phyloP scores from a whole-genome alignment of 2,329 filamentous ascomycete species.

The Cladophialophora yegresii region DNA sequence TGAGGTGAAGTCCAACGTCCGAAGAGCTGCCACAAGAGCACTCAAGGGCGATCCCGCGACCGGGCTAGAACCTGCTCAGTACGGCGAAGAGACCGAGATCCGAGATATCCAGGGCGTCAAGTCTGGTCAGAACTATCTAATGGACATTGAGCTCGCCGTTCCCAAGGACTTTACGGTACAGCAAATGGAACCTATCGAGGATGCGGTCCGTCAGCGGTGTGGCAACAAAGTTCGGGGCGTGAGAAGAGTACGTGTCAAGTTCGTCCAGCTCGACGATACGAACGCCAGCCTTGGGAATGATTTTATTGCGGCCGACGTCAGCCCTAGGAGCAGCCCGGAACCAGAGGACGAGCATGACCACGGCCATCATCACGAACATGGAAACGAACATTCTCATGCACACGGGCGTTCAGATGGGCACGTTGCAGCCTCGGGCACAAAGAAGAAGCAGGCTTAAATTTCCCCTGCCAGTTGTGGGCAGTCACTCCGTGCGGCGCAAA shows the following conservation, averaged over 20 bases:
- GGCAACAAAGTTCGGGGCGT: slow-evolving; percentile 80
- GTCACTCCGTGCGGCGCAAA: neutral
- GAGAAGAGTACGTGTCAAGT: slow-evolving; percentile 78
- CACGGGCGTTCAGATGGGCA: slow-evolving; percentile 22
- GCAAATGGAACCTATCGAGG: slow-evolving; percentile 69
- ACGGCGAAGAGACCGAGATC: slow-evolving; percentile 65
- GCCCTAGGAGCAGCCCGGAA: slow-evolving; percentile 60
- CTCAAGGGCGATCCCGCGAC: slow-evolving; percentile 49
- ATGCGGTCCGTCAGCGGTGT: slow-evolving; percentile 69
- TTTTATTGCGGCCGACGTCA: slow-evolving; percentile 69
- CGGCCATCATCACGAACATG: slow-evolving; percentile 40
- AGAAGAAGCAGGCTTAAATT: slow-evolving; percentile 23
- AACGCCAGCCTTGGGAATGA: slow-evolving; percentile 70
- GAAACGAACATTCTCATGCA: slow-evolving; percentile 18
- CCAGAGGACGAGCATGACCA: slow-evolving; percentile 57
- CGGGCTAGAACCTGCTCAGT: slow-evolving; percentile 45
- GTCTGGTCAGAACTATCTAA: slow-evolving; percentile 91
- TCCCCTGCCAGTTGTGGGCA: neutral
- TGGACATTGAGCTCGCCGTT: slow-evolving; percentile 84
- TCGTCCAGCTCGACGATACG: slow-evolving; percentile 68
- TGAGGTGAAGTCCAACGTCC: slow-evolving; percentile 74
- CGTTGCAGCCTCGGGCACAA: slow-evolving; percentile 14
- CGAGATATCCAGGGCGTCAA: slow-evolving; percentile 86
- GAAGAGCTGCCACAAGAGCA: slow-evolving; percentile 63
- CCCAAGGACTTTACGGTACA: slow-evolving; percentile 75